A percentile compares a stretch with the other conserved stretches of the same genome.
These are phyloP conservation scores for Guadua angustifolia DNA, from an alignment of 176 grass and related monocot genomes.

Conservation along the genomic window DNA sequence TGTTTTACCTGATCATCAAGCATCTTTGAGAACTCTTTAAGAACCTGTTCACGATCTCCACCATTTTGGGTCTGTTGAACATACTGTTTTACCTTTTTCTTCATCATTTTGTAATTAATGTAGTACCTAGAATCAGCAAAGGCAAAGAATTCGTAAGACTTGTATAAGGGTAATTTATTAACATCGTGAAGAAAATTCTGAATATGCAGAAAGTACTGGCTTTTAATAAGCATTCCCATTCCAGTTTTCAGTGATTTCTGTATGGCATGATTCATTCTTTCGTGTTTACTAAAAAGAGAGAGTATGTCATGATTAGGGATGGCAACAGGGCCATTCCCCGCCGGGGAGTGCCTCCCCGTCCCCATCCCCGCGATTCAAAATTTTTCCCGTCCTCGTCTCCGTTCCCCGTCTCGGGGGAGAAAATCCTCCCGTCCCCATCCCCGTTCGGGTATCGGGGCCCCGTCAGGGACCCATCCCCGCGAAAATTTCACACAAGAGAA, in stretches of 20 bases:
- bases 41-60: constrained; percentile 59
- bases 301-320: not conserved
- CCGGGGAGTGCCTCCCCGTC: no score
- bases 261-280: not conserved
- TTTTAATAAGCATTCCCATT: not conserved
- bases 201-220: not conserved
- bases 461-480: no score
- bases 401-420: no score
- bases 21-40: constrained; percentile 89
- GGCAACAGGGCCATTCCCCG: no score
- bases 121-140: constrained; percentile 65
- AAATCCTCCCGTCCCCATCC: no score
- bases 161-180: not conserved
- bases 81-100: constrained; percentile 96
- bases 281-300: no score
- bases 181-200: not conserved
- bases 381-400: no score
- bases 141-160: constrained; percentile 11
- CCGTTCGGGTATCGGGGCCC: no score
- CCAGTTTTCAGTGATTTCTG: not conserved
- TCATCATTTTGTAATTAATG: constrained; percentile 99
- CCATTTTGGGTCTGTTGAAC: constrained; percentile 66
- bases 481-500: no score
- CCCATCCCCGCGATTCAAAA: no score
- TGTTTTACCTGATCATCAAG: constrained; percentile 84